phyloP scores from a whole-genome alignment of 345 rosid genomes.

The Abelmoschus esculentus region DNA sequence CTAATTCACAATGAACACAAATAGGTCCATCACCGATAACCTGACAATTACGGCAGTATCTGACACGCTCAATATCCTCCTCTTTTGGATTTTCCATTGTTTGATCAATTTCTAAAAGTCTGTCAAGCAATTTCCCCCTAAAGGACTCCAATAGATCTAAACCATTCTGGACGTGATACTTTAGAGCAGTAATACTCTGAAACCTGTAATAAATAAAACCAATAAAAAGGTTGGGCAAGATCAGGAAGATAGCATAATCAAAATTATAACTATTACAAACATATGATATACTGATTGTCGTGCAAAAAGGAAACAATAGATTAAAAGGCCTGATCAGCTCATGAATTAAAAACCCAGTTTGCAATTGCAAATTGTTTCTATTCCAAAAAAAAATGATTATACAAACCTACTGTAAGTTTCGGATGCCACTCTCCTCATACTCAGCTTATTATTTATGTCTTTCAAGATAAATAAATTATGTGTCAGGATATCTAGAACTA shows the following conservation, averaged over 20 bases:
- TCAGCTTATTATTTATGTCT: background rate
- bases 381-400: background rate
- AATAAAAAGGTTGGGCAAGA: conserved; percentile 15
- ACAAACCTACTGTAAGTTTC: too few species aligned
- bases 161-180: conserved; percentile 78
- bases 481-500: background rate
- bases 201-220: conserved; percentile 44
- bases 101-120: conserved; percentile 60
- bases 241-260: conserved; percentile 3
- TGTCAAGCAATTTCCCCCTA: conserved; percentile 55
- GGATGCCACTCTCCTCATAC: background rate
- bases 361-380: background rate
- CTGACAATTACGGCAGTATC: conserved; percentile 63
- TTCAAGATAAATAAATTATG: background rate
- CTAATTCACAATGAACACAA: conserved; percentile 83
- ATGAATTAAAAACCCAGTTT: background rate
- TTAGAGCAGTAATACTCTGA: conserved; percentile 61
- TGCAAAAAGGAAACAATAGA: background rate
- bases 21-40: conserved; percentile 63
- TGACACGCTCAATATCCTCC: conserved; percentile 71
- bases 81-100: conserved; percentile 71
- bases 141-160: conserved; percentile 63
- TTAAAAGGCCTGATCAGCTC: conserved; percentile 4
- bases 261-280: background rate
- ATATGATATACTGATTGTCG: background rate